A percentile compares a stretch with the other conserved stretches of the same genome.
Evolutionary conservation across 441 rosid species (phyloP).

Genomic region (Daphne laureola): DNA sequence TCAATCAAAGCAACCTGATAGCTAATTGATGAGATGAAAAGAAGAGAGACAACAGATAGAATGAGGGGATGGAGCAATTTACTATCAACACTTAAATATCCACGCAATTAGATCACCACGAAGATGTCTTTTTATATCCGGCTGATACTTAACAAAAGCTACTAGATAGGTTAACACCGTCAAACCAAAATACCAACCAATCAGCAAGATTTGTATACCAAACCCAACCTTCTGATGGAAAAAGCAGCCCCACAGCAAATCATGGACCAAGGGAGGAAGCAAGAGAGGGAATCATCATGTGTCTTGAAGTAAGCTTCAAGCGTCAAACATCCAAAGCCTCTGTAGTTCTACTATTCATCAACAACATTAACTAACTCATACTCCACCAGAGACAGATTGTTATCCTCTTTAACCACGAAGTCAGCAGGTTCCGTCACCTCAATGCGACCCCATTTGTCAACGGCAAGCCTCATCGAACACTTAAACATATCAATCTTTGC

Average conservation of each 20-base stretch:
- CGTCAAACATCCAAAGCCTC: conserved; percentile 6
- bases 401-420: conserved; percentile 28
- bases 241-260: conserved; percentile 3
- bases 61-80: not conserved
- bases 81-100: conserved; percentile 15
- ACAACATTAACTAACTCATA: conserved; percentile 41
- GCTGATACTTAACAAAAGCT: conserved; percentile 2
- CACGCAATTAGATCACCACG: conserved; percentile 1
- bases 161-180: conserved; percentile 6
- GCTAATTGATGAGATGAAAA: too few relatives aligned
- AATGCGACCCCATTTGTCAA: conserved; percentile 48
- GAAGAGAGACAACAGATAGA: too few relatives aligned
- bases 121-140: conserved; percentile 6
- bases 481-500: conserved; percentile 48
- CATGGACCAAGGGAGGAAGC: not conserved
- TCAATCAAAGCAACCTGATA: too few relatives aligned
- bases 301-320: conserved; percentile 1
- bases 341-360: conserved; percentile 25
- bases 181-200: conserved; percentile 1
- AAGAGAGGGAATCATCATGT: not conserved
- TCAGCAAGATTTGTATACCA: conserved; percentile 14
- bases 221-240: conserved; percentile 1
- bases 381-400: conserved; percentile 38
- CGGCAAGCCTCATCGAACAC: conserved; percentile 47
- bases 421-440: conserved; percentile 29